A percentile compares a stretch with the other conserved stretches of the same genome.
Evolutionary conservation across 306 rosid genomes (phyloP).

Genomic region (Luffa acutangula): DNA sequence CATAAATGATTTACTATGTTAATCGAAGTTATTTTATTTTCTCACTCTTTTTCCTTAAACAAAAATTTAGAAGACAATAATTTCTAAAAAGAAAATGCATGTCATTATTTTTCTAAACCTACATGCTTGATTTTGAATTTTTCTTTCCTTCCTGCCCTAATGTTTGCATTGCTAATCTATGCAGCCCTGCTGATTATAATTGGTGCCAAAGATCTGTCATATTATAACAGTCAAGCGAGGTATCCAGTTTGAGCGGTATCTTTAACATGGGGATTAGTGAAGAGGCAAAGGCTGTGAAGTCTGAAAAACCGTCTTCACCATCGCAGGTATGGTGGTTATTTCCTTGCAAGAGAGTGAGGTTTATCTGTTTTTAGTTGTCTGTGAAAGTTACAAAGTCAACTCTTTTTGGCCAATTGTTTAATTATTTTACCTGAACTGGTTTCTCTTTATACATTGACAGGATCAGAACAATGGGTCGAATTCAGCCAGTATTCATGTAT

Average conservation of each 20-base stretch:
- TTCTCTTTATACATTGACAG: conserved; percentile 25
- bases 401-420: not conserved
- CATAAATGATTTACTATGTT: not conserved
- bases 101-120: not conserved
- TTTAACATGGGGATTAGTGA: conserved; percentile 61
- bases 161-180: not conserved
- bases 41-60: not conserved
- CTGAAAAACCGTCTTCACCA: conserved; percentile 64
- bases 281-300: conserved; percentile 51
- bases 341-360: not conserved
- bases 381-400: not conserved
- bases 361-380: not conserved
- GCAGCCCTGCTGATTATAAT: conserved; percentile 1
- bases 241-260: conserved; percentile 10
- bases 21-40: not conserved
- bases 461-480: conserved; percentile 41
- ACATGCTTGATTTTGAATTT: not conserved
- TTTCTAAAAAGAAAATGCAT: not conserved
- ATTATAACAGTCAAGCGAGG: not conserved
- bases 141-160: not conserved
- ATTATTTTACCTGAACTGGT: not conserved
- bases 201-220: not conserved
- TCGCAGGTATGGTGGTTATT: conserved; percentile 38
- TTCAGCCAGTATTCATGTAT: conserved; percentile 51
- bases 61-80: not conserved